Evolutionary conservation across 345 rosid genomes (phyloP).

Genomic region (Combretum micranthum): DNA sequence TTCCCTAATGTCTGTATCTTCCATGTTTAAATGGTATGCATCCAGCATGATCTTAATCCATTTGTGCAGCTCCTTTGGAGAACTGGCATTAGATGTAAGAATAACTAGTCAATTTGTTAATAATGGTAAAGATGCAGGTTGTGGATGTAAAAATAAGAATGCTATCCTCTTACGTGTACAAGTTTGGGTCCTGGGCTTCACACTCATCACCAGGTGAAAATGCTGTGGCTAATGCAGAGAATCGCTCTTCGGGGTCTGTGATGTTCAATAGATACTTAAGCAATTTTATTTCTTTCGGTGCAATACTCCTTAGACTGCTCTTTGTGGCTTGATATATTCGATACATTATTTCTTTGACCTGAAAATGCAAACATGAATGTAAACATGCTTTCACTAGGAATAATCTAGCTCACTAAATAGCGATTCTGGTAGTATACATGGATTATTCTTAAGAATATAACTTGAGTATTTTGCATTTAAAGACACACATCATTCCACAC

Average conservation of each 20-base stretch:
- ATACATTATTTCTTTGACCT: constrained; percentile 92
- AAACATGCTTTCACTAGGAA: not conserved
- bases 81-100: constrained; percentile 29
- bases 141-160: not conserved
- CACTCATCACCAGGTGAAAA: constrained; percentile 71
- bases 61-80: constrained; percentile 87
- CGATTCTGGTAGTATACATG: not conserved
- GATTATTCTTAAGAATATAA: not conserved
- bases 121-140: not conserved
- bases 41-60: constrained; percentile 92
- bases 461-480: too few species aligned
- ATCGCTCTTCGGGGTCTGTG: constrained; percentile 90
- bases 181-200: constrained; percentile 63
- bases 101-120: not conserved
- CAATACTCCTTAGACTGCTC: constrained; percentile 80
- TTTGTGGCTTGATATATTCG: constrained; percentile 66
- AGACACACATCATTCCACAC: too few species aligned
- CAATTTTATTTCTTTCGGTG: constrained; percentile 84
- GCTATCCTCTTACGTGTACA: constrained; percentile 54
- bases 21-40: constrained; percentile 68
- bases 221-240: constrained; percentile 84
- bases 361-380: constrained; percentile 13
- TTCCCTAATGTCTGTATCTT: constrained; percentile 77
- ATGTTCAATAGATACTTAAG: constrained; percentile 81
- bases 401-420: not conserved